Conservation (phyloP, 2,329 filamentous ascomycete genomes). For the Curvularia sp. region DNA sequence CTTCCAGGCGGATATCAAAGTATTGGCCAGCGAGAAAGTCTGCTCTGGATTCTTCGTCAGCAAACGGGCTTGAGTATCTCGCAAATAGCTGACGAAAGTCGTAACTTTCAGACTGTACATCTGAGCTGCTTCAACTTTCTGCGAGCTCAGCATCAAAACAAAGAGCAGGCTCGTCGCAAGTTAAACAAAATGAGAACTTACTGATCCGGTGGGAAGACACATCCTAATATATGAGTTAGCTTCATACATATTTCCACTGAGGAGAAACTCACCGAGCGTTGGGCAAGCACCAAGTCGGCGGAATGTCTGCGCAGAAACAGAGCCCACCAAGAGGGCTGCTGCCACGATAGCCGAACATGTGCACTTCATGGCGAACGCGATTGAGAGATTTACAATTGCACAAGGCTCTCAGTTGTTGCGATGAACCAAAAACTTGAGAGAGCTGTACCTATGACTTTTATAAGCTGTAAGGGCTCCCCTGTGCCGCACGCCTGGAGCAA, state of each 20-base stretch:
- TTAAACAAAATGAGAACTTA: slow-evolving; percentile 38
- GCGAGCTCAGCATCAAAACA: background rate
- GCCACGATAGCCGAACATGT: slow-evolving; percentile 37
- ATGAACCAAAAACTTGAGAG: slow-evolving; percentile 23
- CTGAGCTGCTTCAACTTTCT: too few species aligned
- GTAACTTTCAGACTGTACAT: too few species aligned
- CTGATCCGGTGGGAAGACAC: slow-evolving; percentile 66
- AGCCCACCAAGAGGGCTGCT: slow-evolving; percentile 38
- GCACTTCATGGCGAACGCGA: slow-evolving; percentile 42
- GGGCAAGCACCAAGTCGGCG: slow-evolving; percentile 64
- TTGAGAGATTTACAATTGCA: slow-evolving; percentile 20
- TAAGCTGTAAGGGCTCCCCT: slow-evolving; percentile 35
- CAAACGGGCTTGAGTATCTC: slow-evolving; percentile 1
- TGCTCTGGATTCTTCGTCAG: slow-evolving; percentile 55
- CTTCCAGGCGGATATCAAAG: slow-evolving; percentile 83
- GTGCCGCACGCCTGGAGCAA: slow-evolving; percentile 32
- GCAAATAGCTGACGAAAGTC: background rate
- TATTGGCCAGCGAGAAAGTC: slow-evolving; percentile 85
- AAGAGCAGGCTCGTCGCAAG: too few species aligned
- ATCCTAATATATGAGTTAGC: slow-evolving; percentile 45
- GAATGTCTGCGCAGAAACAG: slow-evolving; percentile 60
- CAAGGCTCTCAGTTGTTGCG: slow-evolving; percentile 29
- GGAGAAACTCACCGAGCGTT: slow-evolving; percentile 55
- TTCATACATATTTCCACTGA: background rate
- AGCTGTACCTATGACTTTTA: slow-evolving; percentile 37